phyloP scores from a whole-genome alignment of 225 moss, liverwort and hornwort species.

The Climacium dendroides region DNA sequence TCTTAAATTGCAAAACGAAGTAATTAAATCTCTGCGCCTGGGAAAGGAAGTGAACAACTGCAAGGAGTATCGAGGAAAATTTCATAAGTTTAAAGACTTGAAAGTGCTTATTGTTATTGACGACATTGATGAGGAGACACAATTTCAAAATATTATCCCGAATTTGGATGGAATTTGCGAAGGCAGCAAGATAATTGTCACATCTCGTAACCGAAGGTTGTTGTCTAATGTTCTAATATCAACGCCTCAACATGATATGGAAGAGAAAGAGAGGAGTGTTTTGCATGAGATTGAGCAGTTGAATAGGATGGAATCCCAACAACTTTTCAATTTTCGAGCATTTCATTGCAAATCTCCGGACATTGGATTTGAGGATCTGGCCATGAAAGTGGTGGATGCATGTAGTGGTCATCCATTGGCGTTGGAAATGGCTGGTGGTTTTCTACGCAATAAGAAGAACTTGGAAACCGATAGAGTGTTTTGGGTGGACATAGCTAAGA shows the following conservation, averaged over 20 bases:
- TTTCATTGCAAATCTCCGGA: background rate
- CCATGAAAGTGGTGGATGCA: background rate
- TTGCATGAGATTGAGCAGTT: background rate
- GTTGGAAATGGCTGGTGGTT: background rate
- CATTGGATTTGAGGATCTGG: background rate
- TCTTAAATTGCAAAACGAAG: background rate
- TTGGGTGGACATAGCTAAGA: background rate
- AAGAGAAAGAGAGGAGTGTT: background rate
- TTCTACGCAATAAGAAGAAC: background rate
- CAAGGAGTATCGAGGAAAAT: rapidly evolving
- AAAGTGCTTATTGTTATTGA: background rate
- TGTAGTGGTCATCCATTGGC: background rate
- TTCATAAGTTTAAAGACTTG: background rate
- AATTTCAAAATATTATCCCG: background rate
- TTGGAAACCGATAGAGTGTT: background rate
- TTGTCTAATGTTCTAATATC: background rate
- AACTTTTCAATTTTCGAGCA: background rate
- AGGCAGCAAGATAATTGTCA: background rate
- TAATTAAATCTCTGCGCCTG: background rate
- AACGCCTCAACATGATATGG: background rate
- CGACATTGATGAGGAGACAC: background rate
- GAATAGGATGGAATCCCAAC: background rate
- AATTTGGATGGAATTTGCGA: background rate
- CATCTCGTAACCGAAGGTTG: background rate
- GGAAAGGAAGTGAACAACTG: background rate